Evolutionary conservation across 2,329 filamentous ascomycete species (phyloP).

Genomic region (Beauveria sp.): DNA sequence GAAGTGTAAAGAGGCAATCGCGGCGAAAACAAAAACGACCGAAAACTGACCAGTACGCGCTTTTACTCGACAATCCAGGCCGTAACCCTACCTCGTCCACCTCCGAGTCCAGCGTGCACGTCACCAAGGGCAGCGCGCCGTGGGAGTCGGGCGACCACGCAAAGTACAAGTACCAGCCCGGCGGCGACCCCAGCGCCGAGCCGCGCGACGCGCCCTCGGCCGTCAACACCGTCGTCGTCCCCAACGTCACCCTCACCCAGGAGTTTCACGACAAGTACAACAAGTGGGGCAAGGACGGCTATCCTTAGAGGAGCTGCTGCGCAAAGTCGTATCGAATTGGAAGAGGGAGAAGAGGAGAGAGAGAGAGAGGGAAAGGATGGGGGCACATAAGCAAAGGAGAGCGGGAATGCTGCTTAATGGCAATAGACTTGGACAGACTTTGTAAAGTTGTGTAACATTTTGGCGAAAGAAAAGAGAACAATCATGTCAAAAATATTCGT

Average conservation of each 20-base stretch:
- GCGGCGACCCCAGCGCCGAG: slow-evolving; percentile 66
- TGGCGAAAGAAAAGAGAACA: background rate
- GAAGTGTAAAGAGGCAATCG: background rate
- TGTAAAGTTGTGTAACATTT: slow-evolving; percentile 6
- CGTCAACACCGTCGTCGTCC: slow-evolving; percentile 88
- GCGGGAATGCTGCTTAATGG: background rate
- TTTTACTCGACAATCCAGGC: slow-evolving; percentile 37
- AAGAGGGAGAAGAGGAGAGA: background rate
- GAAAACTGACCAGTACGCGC: background rate
- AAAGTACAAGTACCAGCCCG: slow-evolving; percentile 76
- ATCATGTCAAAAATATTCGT: background rate
- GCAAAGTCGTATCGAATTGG: no score
- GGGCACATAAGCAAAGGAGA: no score
- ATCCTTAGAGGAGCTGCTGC: slow-evolving; percentile 39
- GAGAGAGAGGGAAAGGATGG: background rate
- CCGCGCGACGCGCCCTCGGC: slow-evolving; percentile 91
- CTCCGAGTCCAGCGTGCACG: slow-evolving; percentile 70
- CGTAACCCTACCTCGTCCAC: slow-evolving; percentile 77
- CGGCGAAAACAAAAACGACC: background rate
- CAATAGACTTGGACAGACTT: background rate
- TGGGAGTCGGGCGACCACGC: slow-evolving; percentile 68
- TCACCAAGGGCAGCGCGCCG: slow-evolving; percentile 74
- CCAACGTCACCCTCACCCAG: slow-evolving; percentile 88
- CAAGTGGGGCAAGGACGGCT: slow-evolving; percentile 99
- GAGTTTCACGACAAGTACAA: slow-evolving; percentile 94